Evolutionary conservation across 2,329 filamentous ascomycete species (phyloP).

Genomic region (Colletotrichum caudatum): DNA sequence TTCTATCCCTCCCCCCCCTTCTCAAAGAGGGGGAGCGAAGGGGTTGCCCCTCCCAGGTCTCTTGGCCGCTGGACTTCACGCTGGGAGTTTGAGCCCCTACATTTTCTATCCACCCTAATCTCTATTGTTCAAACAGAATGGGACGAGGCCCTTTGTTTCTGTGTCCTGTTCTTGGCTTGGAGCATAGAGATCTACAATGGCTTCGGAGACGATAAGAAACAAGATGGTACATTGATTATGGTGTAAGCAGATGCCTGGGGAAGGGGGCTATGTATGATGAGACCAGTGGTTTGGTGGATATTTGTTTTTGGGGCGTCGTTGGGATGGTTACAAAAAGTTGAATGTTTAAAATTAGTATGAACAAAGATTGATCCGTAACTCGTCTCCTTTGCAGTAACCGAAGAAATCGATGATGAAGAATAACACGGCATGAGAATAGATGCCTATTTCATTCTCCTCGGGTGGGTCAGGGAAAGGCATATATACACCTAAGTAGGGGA

Average conservation of each 20-base stretch:
- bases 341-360: slow-evolving; percentile 11
- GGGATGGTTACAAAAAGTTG: slow-evolving; percentile 20
- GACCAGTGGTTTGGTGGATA: neutral
- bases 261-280: slow-evolving; percentile 1
- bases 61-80: slow-evolving; percentile 21
- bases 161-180: neutral
- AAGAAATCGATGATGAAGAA: neutral
- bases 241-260: slow-evolving; percentile 2
- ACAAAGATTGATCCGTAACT: slow-evolving; percentile 4
- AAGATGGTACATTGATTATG: slow-evolving; percentile 2
- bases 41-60: neutral
- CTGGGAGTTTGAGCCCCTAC: neutral
- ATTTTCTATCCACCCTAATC: slow-evolving; percentile 6
- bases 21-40: no score
- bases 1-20: neutral
- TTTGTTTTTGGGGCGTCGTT: neutral
- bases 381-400: neutral
- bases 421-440: neutral
- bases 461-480: neutral
- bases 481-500: neutral
- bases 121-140: slow-evolving; percentile 13
- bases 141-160: neutral
- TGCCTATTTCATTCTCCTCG: neutral
- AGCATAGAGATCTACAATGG: neutral
- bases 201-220: neutral